Evolutionary conservation across 257 asterid genomes (phyloP).

Genomic region (Prunella vulgaris): DNA sequence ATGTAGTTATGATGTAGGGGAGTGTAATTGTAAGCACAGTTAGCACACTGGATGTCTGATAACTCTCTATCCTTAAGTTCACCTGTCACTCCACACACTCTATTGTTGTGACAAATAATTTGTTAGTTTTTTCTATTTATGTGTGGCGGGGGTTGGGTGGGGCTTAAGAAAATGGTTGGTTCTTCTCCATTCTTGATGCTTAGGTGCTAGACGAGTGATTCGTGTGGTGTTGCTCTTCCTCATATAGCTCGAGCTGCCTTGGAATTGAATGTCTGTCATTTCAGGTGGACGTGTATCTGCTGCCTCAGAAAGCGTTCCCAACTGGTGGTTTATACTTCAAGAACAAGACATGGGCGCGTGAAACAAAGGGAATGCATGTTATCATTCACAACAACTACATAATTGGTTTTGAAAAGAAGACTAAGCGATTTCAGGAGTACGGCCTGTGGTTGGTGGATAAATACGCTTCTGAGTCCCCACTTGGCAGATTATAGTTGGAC

Average conservation of each 20-base stretch:
- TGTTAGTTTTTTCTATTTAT: background rate
- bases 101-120: background rate
- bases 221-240: background rate
- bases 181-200: background rate
- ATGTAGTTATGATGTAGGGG: background rate
- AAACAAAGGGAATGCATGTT: slow-evolving; percentile 85
- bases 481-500: slow-evolving; percentile 50
- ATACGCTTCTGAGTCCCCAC: slow-evolving; percentile 75
- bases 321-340: slow-evolving; percentile 96
- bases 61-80: background rate
- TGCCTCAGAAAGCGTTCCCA: slow-evolving; percentile 91
- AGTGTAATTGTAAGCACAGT: background rate
- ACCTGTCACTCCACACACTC: background rate
- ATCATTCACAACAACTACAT: slow-evolving; percentile 91
- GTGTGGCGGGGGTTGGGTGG: background rate
- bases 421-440: slow-evolving; percentile 68
- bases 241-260: slow-evolving; percentile 7
- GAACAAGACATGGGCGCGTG: slow-evolving; percentile 88
- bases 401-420: slow-evolving; percentile 88
- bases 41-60: background rate
- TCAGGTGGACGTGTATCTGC: slow-evolving; percentile 90
- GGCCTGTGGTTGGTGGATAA: slow-evolving; percentile 93
- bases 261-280: slow-evolving; percentile 8
- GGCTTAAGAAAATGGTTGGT: background rate
- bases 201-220: background rate